A percentile compares a stretch with the other conserved stretches of the same genome.
These are phyloP conservation scores for Saccharomycopsis amapae DNA, from an alignment of 805 yeast species.

Conservation along the genomic window DNA sequence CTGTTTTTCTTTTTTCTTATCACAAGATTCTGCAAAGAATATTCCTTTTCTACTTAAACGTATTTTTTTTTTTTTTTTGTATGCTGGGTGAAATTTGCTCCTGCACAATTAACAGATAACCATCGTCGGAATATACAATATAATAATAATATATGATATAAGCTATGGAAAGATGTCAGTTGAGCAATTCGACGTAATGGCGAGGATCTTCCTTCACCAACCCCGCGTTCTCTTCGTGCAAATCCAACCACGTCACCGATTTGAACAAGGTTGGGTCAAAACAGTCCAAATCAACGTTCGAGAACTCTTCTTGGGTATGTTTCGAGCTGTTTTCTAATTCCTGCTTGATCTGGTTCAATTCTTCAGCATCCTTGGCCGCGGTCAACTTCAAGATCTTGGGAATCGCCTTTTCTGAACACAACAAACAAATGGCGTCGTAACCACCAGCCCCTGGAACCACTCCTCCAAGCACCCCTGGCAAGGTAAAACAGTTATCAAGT, in stretches of 20 bases:
- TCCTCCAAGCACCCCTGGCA: constrained; percentile 85
- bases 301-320: constrained; percentile 20
- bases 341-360: constrained; percentile 14
- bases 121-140: no score
- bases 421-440: constrained; percentile 79
- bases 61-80: no score
- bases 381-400: constrained; percentile 29
- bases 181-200: constrained; percentile 13
- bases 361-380: background rate
- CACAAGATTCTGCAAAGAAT: no score
- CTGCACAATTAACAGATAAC: no score
- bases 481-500: constrained; percentile 46
- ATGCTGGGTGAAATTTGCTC: no score
- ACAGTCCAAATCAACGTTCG: constrained; percentile 23
- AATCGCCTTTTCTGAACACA: constrained; percentile 46
- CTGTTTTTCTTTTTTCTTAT: no score
- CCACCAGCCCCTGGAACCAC: constrained; percentile 99
- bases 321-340: background rate
- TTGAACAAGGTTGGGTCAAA: constrained; percentile 29
- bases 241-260: constrained; percentile 59
- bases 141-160: no score
- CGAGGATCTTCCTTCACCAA: constrained; percentile 39
- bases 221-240: constrained; percentile 58
- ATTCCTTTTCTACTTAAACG: no score
- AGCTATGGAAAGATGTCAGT: no score